Conservation (phyloP, 1,139 yeast species). For the Saccharomyces hybrid region DNA sequence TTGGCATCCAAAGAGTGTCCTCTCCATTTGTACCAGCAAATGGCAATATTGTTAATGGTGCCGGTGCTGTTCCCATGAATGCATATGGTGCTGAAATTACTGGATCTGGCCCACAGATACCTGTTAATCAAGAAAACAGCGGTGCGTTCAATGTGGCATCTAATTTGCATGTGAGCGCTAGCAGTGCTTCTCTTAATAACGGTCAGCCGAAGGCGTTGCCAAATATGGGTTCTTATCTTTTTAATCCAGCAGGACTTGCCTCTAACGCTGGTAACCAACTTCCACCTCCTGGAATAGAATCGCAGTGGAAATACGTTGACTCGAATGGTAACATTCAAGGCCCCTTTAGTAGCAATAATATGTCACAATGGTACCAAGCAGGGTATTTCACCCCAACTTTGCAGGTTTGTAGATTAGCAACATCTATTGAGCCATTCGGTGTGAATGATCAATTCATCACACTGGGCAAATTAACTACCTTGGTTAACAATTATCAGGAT, state of each 20-base stretch:
- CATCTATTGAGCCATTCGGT: slow-evolving; percentile 24
- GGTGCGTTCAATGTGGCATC: neutral
- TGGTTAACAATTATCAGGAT: slow-evolving; percentile 23
- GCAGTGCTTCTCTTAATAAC: neutral
- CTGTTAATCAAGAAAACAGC: neutral
- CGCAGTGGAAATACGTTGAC: slow-evolving; percentile 32
- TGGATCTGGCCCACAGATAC: neutral
- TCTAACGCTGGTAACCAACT: slow-evolving; percentile 4
- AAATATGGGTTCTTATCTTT: neutral
- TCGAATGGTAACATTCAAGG: slow-evolving; percentile 29
- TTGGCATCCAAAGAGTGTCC: slow-evolving; percentile 4
- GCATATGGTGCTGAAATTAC: neutral
- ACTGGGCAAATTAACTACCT: slow-evolving; percentile 21
- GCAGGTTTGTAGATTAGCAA: slow-evolving; percentile 22
- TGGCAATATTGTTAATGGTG: neutral
- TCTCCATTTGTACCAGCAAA: slow-evolving; percentile 3
- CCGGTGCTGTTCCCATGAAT: neutral
- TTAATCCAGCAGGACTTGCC: slow-evolving; percentile 2
- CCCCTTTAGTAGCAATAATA: slow-evolving; percentile 27
- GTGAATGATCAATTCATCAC: slow-evolving; percentile 24
- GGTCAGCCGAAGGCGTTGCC: neutral
- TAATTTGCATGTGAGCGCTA: neutral
- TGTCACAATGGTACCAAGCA: slow-evolving; percentile 29
- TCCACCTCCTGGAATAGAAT: slow-evolving; percentile 11
- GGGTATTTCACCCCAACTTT: slow-evolving; percentile 28